A percentile compares a stretch with the other conserved stretches of the same genome.
phyloP scores from a whole-genome alignment of 179 eudicot species.

The Actinidia polygama region DNA sequence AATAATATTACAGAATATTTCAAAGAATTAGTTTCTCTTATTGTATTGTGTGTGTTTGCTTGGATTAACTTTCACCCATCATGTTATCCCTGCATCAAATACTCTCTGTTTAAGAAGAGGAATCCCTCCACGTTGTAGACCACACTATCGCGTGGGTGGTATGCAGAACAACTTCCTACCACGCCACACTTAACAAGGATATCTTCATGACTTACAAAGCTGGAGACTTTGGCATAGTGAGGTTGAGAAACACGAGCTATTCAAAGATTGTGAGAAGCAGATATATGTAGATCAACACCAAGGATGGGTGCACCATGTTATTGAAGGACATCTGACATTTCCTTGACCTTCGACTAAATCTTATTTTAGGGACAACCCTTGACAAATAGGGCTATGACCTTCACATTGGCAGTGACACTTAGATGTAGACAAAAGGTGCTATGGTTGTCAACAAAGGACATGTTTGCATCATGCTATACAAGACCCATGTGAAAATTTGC shows the following conservation, averaged over 20 bases:
- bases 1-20: too few relatives aligned
- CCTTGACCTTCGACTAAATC: not conserved
- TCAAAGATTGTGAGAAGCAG: not conserved
- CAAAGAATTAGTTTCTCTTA: too few relatives aligned
- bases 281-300: not conserved
- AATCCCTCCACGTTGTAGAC: too few relatives aligned
- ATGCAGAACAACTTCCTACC: not conserved
- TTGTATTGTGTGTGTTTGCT: too few relatives aligned
- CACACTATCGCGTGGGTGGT: too few relatives aligned
- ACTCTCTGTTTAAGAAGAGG: too few relatives aligned
- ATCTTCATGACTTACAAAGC: not conserved
- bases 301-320: not conserved
- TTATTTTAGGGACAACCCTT: not conserved
- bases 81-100: too few relatives aligned
- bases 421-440: not conserved
- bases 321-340: not conserved
- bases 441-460: not conserved
- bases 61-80: too few relatives aligned
- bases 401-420: not conserved
- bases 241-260: not conserved
- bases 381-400: too few relatives aligned
- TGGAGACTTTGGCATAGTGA: not conserved
- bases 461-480: not conserved
- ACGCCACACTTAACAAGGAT: not conserved
- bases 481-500: constrained; percentile 6